Base-by-base conservation (phyloP, 306 rosid genomes). In the Dalbergia cochinchinensis region DNA sequence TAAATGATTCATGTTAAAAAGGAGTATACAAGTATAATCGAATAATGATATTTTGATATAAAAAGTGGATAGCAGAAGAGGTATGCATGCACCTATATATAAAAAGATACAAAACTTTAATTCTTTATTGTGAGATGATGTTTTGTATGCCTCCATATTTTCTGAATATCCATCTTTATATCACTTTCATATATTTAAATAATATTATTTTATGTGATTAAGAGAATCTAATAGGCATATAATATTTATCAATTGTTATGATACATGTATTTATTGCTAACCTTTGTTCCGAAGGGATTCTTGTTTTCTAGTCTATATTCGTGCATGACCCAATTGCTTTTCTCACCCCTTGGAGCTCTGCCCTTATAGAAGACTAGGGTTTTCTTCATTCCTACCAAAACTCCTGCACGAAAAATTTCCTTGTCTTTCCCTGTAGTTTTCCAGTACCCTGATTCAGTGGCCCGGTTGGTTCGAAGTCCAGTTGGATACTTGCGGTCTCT, bases 241-340 rank as follows among this genome's bases (percentile, higher is more conserved):
- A 5, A 26, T 37, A 44, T 8, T 13, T 26, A 2, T 41, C 2
- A 11, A 12, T 53, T 8, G 2, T 6, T 14, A 0, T 4, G 3
- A 59, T 48, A 20, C 6, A 41, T 62, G 26, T 8, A 65, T 4
- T 4, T 33, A 77, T n/a, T n/a, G n/a, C 63, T 80, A 64, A 89
- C 95, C 99, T 95, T 95, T 3, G 94, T 66, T 80, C 87, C 78
- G 68, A 88, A 85, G 79, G 85, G 90, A 44, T 78, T 87, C 39
- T 89, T 90, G 79, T 80, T 89, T 80, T 93, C 86, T 0, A 86
- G 87, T 75, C 98, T 79, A 82, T 95, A 95, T 79, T 95, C 99
- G 12, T 95, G 99, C 94, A 95, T 91, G 58, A 95, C 99, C 99
- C 98, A 95, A 50, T 95, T 95, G 79, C 90, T 93, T 73, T 95